Evolutionary conservation across 1,139 yeast species (phyloP), one percentile per base, ranked within the genome.

Genomic region (Debaryomycetaceae sp.): DNA sequence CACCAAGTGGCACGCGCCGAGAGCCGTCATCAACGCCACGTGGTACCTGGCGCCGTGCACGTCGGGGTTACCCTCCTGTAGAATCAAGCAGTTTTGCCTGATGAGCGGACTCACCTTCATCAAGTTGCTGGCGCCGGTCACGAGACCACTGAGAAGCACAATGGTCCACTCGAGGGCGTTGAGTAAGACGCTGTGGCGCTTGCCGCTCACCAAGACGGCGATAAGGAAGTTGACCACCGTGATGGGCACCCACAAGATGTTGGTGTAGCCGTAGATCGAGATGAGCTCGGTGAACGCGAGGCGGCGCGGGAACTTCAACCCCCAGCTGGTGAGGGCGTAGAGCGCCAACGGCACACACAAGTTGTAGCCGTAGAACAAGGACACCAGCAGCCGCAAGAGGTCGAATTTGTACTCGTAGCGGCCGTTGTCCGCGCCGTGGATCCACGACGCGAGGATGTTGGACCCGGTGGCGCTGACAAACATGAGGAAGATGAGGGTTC

Each of bases 191-290:
- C 51, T 57, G 36, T 64, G 65, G 11, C 46, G 55, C 30, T 55
- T 40, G 37, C 59, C 65, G 39, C 60, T 63, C 14, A 70, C 55
- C 18, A 73, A 49, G 3, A 72, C 46, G 3, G 70, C 78, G 34
- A 74, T 60, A 23, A 74, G 48, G 12, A 73, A 51, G 38, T 72
- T 75, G 23, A 81, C 53, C 4, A 80, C 49, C 1, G 91, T 81
- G 20, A 83, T 81, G 2, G 93, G 93, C 17, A 80, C 62, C 95
- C 95, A 85, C 34, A 80, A 69, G 6, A 81, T 62, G 47, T 82
- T 82, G 21, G 94, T 72, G 53, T 85, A 85, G 4, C 95, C 93
- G 53, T 81, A 85, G 27, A 84, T 70, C 6, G 88, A 76, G 10
- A 78, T 47, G 19, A 71, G 34, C 38, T 59, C 61, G 2, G 72